Base-by-base conservation (phyloP, 805 yeast species). In the Henningerozyma blattae region DNA sequence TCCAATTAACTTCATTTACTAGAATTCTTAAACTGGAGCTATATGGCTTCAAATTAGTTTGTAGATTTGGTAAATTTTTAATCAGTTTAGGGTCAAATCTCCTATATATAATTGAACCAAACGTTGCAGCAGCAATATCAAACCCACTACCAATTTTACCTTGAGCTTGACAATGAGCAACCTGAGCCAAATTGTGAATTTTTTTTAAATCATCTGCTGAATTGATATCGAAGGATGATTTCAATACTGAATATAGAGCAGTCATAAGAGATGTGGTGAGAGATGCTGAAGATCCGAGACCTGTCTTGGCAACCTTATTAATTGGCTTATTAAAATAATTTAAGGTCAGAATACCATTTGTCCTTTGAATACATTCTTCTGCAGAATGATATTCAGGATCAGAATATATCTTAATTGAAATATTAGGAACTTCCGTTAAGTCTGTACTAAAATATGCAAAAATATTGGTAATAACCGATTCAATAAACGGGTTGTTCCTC, bases 141-240 rank as follows among this genome's bases (percentile, higher is more conserved):
- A 91, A 91, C 0, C 98, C 98, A 3, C 95, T 85, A 0, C 98
- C 98, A 18, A 91, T 77, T 56, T 91, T 91, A 22, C 84, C 83
- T 55, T 91, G 98, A 3, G 98, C 97, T 37, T 73, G 68, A 54
- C 95, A 87, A 55, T 91, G 98, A 0, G 94, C 79, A 7, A 83
- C 64, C 54, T 91, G 98, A 1, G 95, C 73, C 18, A 85, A 57
- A 47, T 85, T 89, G 54, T 91, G 97, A 24, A 89, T 64, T n/a
- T 54, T 39, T 4, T 46, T 43, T 18, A 62, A 42, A 20, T 54
- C 50, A 4, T 31, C 15, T 0, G 30, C 22, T 6, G 54, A 40
- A 0, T 38, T 27, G 3, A 62, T 40, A 35, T 66, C 59, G 10
- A 67, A 50, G 4, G 56, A 35, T 10, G 53, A 45, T 6, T 47